phyloP scores from a whole-genome alignment of 495 filamentous ascomycete species.

The Aspergillus egyptiacus region DNA sequence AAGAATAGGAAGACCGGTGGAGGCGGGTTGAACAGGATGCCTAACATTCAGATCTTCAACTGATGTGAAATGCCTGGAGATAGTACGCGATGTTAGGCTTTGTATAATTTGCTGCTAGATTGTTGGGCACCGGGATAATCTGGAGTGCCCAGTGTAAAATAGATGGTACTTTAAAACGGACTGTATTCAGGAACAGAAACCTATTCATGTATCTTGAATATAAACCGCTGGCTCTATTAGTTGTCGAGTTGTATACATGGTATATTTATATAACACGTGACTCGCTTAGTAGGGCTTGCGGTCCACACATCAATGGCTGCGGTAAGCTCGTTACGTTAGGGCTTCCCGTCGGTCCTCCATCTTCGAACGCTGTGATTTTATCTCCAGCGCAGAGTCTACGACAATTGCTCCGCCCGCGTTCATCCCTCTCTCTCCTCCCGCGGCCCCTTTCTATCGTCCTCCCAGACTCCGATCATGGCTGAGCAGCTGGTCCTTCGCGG shows the following conservation, averaged over 20 bases:
- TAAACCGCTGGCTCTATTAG: too few species aligned
- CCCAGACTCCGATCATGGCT: conserved; percentile 59
- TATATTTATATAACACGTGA: conserved; percentile 23
- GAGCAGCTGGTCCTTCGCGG: conserved; percentile 97
- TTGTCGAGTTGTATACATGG: background rate
- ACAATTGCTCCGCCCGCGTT: conserved; percentile 42
- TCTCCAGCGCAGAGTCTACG: conserved; percentile 43
- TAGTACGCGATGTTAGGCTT: background rate
- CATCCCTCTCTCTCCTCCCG: conserved; percentile 34
- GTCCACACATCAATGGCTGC: conserved; percentile 29
- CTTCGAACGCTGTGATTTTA: conserved; percentile 38
- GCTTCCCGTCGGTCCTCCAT: conserved; percentile 32
- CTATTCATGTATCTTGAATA: too few species aligned
- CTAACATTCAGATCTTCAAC: conserved; percentile 47
- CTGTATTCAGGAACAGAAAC: too few species aligned
- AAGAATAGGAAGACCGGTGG: conserved; percentile 43
- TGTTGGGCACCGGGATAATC: too few species aligned
- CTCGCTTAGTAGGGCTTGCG: conserved; percentile 40
- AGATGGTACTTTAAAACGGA: too few species aligned
- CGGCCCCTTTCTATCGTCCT: conserved; percentile 39
- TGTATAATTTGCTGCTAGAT: conserved; percentile 3
- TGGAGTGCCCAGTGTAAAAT: too few species aligned
- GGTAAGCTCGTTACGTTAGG: conserved; percentile 36
- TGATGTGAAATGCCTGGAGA: too few species aligned
- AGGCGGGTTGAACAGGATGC: conserved; percentile 46